Percentiles rank a stretch among this genome's conserved stretches.
Conservation (phyloP, 345 rosid genomes). For the Hibiscus syriacus region DNA sequence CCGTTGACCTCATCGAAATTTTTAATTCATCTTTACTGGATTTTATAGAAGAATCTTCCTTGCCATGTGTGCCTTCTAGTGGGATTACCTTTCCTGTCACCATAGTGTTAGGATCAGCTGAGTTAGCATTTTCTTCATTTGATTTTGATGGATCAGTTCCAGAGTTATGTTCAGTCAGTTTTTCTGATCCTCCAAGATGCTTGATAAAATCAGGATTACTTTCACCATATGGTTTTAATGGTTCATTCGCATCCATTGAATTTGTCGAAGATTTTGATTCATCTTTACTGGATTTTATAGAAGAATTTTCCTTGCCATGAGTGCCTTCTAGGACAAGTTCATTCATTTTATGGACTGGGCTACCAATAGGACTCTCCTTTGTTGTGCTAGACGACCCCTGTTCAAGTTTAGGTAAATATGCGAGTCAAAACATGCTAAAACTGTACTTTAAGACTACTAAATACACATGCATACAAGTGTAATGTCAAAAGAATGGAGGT, state of each 20-base stretch:
- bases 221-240: background rate
- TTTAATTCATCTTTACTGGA: slow-evolving; percentile 8
- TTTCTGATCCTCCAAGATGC: background rate
- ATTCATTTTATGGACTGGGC: background rate
- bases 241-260: background rate
- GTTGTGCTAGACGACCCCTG: slow-evolving; percentile 19
- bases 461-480: background rate
- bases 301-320: slow-evolving; percentile 8
- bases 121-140: slow-evolving; percentile 1
- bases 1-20: background rate
- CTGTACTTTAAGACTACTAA: background rate
- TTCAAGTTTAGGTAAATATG: too few relatives aligned
- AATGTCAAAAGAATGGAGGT: background rate
- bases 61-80: background rate
- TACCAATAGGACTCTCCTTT: slow-evolving; percentile 1
- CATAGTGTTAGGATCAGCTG: background rate
- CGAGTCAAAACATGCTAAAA: background rate
- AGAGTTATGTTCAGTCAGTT: background rate
- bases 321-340: background rate
- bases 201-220: background rate
- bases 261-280: slow-evolving; percentile 8
- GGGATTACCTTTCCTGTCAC: slow-evolving; percentile 15
- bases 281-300: background rate
- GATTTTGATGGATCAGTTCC: slow-evolving; percentile 1
- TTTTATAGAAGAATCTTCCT: slow-evolving; percentile 10